Conservation (phyloP, 1,139 yeast genomes). For the Chernovozyma aurita region DNA sequence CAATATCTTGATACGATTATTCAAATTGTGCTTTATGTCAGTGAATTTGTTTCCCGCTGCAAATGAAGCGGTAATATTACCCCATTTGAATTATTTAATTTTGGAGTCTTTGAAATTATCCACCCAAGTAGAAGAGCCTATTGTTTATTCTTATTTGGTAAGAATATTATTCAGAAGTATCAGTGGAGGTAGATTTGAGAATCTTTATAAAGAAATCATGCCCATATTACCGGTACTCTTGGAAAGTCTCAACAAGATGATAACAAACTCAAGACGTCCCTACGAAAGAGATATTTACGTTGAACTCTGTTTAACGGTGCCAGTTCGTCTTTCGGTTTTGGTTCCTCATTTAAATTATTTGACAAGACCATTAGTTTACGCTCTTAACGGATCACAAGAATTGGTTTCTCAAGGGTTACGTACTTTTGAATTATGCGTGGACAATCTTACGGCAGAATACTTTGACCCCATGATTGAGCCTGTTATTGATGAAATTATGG, state of each 20-base stretch:
- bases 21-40: conserved; percentile 92
- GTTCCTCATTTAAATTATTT: conserved; percentile 88
- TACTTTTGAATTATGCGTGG: conserved; percentile 94
- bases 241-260: conserved; percentile 79
- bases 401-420: conserved; percentile 90
- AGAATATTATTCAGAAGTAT: conserved; percentile 89
- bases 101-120: conserved; percentile 75
- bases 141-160: conserved; percentile 82
- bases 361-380: conserved; percentile 87
- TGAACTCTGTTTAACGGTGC: conserved; percentile 91
- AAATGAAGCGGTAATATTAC: conserved; percentile 82
- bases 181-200: conserved; percentile 94
- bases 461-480: conserved; percentile 97
- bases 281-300: conserved; percentile 93
- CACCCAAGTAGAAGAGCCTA: conserved; percentile 88
- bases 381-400: conserved; percentile 87
- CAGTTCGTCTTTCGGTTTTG: conserved; percentile 85
- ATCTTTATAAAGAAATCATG: conserved; percentile 84
- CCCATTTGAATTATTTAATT: conserved; percentile 80
- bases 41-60: conserved; percentile 85
- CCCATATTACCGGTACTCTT: conserved; percentile 84
- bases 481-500: conserved; percentile 88
- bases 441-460: conserved; percentile 91
- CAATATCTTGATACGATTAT: conserved; percentile 75
- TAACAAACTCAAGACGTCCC: conserved; percentile 78